Conservation (phyloP, 768 basidiomycete genomes). For the Hygrophoropsis aurantiaca region DNA sequence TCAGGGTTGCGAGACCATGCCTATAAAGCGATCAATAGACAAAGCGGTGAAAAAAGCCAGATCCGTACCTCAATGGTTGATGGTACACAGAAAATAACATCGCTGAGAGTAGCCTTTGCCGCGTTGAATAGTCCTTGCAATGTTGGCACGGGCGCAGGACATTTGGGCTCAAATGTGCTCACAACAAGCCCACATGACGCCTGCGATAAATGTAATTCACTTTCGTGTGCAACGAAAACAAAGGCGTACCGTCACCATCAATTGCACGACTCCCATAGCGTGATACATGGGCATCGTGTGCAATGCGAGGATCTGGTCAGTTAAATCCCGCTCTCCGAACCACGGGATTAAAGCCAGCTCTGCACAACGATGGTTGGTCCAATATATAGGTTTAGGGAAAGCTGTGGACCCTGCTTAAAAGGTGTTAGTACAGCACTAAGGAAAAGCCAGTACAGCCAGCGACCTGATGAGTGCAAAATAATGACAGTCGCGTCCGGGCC, state of each 20-base stretch:
- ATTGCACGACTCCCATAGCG: slow-evolving; percentile 22
- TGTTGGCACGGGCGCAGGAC: slow-evolving; percentile 21
- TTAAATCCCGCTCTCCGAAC: slow-evolving; percentile 14
- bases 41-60: no score
- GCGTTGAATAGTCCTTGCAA: slow-evolving; percentile 20
- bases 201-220: background rate
- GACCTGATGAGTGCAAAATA: slow-evolving; percentile 5
- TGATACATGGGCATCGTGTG: slow-evolving; percentile 30
- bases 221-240: slow-evolving; percentile 20
- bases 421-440: no score
- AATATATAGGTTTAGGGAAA: slow-evolving; percentile 4
- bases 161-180: slow-evolving; percentile 24
- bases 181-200: slow-evolving; percentile 14
- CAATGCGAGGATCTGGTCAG: slow-evolving; percentile 9
- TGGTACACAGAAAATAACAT: slow-evolving; percentile 19
- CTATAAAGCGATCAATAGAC: no score
- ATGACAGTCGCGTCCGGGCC: background rate
- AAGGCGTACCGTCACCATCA: slow-evolving; percentile 23
- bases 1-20: slow-evolving; percentile 14
- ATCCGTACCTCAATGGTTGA: slow-evolving; percentile 23
- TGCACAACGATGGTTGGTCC: background rate
- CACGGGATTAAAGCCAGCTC: slow-evolving; percentile 10
- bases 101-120: slow-evolving; percentile 5
- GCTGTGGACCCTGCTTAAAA: slow-evolving; percentile 5
- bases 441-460: background rate